These are phyloP conservation scores for Petrea volubilis DNA, from an alignment of 257 asterid species.

Conservation along the genomic window DNA sequence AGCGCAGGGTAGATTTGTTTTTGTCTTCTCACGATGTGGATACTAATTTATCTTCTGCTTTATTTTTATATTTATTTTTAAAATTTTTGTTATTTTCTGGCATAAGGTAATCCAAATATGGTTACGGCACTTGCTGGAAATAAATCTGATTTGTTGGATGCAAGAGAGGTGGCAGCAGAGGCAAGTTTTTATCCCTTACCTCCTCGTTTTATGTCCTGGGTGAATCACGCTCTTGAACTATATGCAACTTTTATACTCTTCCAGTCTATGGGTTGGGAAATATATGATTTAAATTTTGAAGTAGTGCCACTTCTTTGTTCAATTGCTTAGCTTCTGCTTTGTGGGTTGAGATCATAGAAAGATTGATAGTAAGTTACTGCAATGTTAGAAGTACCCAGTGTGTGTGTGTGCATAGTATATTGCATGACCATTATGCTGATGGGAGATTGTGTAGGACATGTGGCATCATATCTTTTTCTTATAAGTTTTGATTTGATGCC, in stretches of 20 bases:
- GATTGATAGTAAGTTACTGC: not conserved
- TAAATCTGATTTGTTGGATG: conserved; percentile 75
- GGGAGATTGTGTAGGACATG: not conserved
- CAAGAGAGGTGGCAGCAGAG: conserved; percentile 69
- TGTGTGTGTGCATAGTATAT: no score
- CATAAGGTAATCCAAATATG: conserved; percentile 70
- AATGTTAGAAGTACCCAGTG: not conserved
- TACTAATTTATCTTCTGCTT: not conserved
- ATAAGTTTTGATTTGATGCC: not conserved
- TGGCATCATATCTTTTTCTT: not conserved
- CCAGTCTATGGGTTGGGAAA: not conserved
- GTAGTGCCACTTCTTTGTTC: not conserved
- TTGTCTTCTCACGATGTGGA: not conserved
- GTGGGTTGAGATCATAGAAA: not conserved
- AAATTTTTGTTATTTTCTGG: conserved; percentile 16
- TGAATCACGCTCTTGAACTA: not conserved
- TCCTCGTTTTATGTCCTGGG: not conserved
- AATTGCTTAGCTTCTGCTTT: not conserved
- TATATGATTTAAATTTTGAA: not conserved
- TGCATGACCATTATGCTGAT: no score
- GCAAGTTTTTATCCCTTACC: conserved; percentile 37
- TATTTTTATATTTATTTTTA: not conserved
- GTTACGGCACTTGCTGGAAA: conserved; percentile 90
- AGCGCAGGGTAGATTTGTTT: conserved; percentile 64
- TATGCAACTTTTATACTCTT: not conserved